Conservation (phyloP, 176 grass and related monocot genomes). For the Ensete ventricosum region DNA sequence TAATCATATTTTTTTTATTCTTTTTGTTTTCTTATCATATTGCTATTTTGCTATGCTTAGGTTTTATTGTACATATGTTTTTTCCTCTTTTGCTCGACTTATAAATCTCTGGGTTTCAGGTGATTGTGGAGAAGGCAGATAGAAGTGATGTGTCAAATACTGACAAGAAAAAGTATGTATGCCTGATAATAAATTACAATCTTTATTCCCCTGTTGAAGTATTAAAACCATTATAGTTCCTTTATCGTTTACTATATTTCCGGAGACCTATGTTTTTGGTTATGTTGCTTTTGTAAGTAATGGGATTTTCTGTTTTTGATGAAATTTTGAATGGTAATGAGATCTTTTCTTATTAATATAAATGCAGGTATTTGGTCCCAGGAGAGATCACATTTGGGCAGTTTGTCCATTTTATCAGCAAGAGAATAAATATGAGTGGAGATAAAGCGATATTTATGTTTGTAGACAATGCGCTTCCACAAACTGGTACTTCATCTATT, state of each 20-base stretch:
- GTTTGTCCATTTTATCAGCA: slow-evolving; percentile 12
- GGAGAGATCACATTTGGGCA: slow-evolving; percentile 18
- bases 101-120: slow-evolving; percentile 6
- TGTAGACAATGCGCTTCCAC: slow-evolving; percentile 23
- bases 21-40: too few relatives aligned
- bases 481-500: slow-evolving; percentile 5
- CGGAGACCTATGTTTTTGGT: too few relatives aligned
- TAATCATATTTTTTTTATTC: too few relatives aligned
- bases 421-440: slow-evolving; percentile 20
- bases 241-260: too few relatives aligned
- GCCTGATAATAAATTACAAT: too few relatives aligned
- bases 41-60: not conserved
- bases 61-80: not conserved
- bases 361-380: slow-evolving; percentile 20
- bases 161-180: slow-evolving; percentile 39
- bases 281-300: not conserved
- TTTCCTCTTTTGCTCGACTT: not conserved
- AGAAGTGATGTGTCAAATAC: slow-evolving; percentile 30
- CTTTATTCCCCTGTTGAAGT: not conserved
- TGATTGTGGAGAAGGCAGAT: slow-evolving; percentile 41
- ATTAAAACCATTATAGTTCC: not conserved
- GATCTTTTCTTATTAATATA: not conserved
- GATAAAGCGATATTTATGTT: slow-evolving; percentile 30
- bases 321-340: not conserved
- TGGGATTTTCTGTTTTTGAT: not conserved